These are phyloP conservation scores for Neofusicoccum ribis DNA, from an alignment of 2,329 filamentous ascomycete species.

Conservation along the genomic window DNA sequence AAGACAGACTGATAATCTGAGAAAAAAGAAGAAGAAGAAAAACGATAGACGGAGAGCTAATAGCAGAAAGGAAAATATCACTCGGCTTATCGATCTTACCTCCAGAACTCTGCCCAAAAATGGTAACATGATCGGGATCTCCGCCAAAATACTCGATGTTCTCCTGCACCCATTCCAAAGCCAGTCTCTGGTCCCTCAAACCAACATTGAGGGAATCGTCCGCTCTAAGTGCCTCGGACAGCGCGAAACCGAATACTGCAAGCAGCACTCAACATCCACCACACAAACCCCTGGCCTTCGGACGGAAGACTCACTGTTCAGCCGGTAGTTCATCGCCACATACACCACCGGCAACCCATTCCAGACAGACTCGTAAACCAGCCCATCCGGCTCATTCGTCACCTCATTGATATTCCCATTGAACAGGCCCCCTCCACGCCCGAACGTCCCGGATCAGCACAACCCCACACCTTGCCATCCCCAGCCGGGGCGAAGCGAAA, in stretches of 20 bases:
- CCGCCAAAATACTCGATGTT: conserved; percentile 39
- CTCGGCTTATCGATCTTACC: conserved; percentile 18
- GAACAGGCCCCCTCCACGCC: conserved; percentile 27
- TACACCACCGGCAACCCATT: conserved; percentile 44
- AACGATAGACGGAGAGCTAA: too few relatives aligned
- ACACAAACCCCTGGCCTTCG: neutral
- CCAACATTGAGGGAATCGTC: conserved; percentile 39
- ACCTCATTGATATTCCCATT: conserved; percentile 35
- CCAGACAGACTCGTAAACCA: conserved; percentile 49
- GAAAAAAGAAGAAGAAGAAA: too few relatives aligned
- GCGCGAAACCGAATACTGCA: conserved; percentile 39
- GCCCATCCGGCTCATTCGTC: conserved; percentile 44
- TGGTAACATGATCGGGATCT: conserved; percentile 37
- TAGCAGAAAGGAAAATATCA: neutral
- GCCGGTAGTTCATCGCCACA: conserved; percentile 38
- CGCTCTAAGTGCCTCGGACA: conserved; percentile 32
- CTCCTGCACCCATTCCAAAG: conserved; percentile 42
- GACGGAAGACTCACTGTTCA: conserved; percentile 29
- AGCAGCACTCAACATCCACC: neutral
- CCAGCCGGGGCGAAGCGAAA: neutral
- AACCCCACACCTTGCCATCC: neutral
- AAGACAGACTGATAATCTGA: too few relatives aligned
- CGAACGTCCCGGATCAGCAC: neutral
- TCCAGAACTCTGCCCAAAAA: conserved; percentile 43
- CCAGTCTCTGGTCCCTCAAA: conserved; percentile 39